Evolutionary conservation across 2,329 filamentous ascomycete genomes (phyloP).

Genomic region (Colletotrichum navitas): DNA sequence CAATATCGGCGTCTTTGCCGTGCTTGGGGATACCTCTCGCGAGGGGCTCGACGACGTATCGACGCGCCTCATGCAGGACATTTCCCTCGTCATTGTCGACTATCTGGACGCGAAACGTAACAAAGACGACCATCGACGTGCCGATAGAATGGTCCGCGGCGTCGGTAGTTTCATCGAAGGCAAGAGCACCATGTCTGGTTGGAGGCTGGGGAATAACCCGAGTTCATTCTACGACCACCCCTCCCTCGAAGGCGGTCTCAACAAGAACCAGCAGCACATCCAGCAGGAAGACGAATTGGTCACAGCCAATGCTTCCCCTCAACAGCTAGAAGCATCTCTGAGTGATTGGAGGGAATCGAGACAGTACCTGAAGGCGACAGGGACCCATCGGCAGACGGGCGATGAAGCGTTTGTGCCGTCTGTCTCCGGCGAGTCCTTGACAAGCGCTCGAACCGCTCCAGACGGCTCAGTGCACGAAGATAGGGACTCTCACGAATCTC

Average conservation of each 20-base stretch:
- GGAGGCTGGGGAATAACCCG: conserved; percentile 34
- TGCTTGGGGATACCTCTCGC: conserved; percentile 49
- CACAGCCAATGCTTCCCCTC: conserved; percentile 49
- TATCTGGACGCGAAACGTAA: conserved; percentile 52
- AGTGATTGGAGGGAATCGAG: background rate
- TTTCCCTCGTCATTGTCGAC: conserved; percentile 50
- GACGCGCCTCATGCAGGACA: conserved; percentile 44
- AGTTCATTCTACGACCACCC: conserved; percentile 33
- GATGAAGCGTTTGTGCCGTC: background rate
- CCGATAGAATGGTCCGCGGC: conserved; percentile 54
- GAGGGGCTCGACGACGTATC: conserved; percentile 48
- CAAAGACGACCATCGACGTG: conserved; percentile 47
- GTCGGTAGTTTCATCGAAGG: conserved; percentile 54
- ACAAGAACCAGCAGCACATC: conserved; percentile 38
- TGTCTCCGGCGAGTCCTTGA: background rate
- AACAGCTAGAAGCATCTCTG: background rate
- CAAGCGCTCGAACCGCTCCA: conserved; percentile 48
- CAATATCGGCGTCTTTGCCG: conserved; percentile 57
- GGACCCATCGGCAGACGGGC: no score
- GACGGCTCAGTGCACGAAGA: background rate
- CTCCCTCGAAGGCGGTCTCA: conserved; percentile 39
- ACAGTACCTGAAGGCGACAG: background rate
- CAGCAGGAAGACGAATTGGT: conserved; percentile 44
- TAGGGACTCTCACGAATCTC: background rate
- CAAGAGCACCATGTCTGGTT: conserved; percentile 47